These are phyloP conservation scores for Salix brachista DNA, from an alignment of 345 rosid species.

Conservation along the genomic window DNA sequence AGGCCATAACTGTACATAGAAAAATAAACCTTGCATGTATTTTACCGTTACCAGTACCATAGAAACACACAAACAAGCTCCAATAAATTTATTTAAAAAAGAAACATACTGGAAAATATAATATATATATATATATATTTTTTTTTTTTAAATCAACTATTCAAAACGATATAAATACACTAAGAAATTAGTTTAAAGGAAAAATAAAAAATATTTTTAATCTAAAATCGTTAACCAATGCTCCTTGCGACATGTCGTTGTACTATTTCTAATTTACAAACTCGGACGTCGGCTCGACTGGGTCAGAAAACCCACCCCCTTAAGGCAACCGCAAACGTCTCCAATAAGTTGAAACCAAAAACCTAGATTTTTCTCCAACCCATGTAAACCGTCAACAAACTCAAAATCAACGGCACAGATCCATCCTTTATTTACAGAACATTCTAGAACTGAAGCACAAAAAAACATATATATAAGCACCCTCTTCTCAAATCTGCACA, in stretches of 20 bases:
- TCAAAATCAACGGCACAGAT: conserved; percentile 15
- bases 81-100: background rate
- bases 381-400: conserved; percentile 6
- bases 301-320: background rate
- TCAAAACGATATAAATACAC: too few species aligned
- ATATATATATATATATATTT: too few species aligned
- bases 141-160: too few species aligned
- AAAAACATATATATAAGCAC: background rate
- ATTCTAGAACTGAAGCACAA: conserved; percentile 20
- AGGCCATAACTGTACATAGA: too few species aligned
- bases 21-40: too few species aligned
- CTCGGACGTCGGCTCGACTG: background rate
- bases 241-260: background rate
- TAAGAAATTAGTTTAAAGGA: too few species aligned
- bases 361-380: background rate
- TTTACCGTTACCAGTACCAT: too few species aligned
- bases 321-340: background rate
- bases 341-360: background rate
- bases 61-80: background rate
- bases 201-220: too few species aligned
- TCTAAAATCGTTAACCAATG: background rate
- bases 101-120: too few species aligned
- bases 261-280: background rate
- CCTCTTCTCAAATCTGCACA: background rate
- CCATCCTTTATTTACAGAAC: conserved; percentile 8